Conservation (phyloP, 352 stramenopile genomes). For the Peronospora tabacina region DNA sequence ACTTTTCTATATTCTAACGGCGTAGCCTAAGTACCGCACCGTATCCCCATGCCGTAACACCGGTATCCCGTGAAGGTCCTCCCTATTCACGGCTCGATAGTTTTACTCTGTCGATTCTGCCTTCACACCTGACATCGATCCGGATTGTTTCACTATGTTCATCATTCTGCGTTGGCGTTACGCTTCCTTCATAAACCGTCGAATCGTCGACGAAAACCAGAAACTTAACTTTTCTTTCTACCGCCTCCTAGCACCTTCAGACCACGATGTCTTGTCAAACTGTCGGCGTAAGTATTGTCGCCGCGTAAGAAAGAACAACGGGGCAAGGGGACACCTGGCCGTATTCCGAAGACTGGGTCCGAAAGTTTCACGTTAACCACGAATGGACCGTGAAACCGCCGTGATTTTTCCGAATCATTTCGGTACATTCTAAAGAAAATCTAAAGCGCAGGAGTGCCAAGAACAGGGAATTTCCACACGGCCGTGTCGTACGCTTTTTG, state of each 20-base stretch:
- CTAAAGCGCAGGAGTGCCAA: background rate
- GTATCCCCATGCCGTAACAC: background rate
- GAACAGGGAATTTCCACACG: background rate
- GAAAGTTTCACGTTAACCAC: background rate
- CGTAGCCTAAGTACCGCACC: background rate
- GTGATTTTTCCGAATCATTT: background rate
- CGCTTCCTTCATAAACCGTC: too few relatives aligned
- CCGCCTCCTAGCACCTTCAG: too few relatives aligned
- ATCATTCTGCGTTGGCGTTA: too few relatives aligned
- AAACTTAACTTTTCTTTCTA: too few relatives aligned
- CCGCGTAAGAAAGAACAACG: background rate
- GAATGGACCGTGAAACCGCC: background rate
- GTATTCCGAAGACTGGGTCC: background rate
- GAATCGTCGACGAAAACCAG: too few relatives aligned
- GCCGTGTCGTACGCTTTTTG: background rate
- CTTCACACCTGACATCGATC: background rate
- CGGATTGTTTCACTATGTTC: too few relatives aligned
- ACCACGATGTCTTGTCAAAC: too few relatives aligned
- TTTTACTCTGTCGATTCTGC: background rate
- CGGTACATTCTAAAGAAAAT: background rate
- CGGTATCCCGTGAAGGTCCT: background rate
- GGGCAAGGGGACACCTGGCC: background rate
- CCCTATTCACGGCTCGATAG: background rate
- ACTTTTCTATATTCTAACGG: background rate
- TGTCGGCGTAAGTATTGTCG: too few relatives aligned